A percentile compares a stretch with the other conserved stretches of the same genome.
These are phyloP conservation scores for Wickerhamomyces hampshirensis DNA, from an alignment of 805 yeast species.

Conservation along the genomic window DNA sequence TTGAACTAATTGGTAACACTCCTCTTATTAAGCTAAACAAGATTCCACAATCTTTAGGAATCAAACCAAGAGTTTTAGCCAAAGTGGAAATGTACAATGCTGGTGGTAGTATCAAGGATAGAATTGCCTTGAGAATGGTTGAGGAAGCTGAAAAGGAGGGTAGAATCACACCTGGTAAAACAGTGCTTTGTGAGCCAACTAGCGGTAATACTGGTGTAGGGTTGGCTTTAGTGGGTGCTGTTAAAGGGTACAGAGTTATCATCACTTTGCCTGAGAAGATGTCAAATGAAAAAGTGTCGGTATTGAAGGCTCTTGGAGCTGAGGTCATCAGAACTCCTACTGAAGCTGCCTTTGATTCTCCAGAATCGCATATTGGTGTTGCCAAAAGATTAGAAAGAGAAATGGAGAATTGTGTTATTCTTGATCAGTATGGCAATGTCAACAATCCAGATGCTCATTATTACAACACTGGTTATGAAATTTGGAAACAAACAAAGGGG, in stretches of 20 bases:
- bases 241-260: conserved; percentile 80
- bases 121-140: conserved; percentile 84
- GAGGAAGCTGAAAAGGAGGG: conserved; percentile 80
- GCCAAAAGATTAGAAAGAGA: conserved; percentile 76
- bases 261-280: conserved; percentile 88
- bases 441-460: conserved; percentile 84
- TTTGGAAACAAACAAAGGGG: conserved; percentile 75
- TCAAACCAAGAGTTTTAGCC: conserved; percentile 67
- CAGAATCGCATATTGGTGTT: conserved; percentile 87
- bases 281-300: conserved; percentile 88
- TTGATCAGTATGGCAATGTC: conserved; percentile 76
- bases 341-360: conserved; percentile 90
- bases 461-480: conserved; percentile 79
- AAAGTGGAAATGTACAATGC: conserved; percentile 82
- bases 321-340: conserved; percentile 89
- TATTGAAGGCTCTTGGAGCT: conserved; percentile 84
- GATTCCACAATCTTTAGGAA: conserved; percentile 70
- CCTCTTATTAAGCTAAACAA: conserved; percentile 72
- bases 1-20: conserved; percentile 82
- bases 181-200: conserved; percentile 85
- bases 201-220: conserved; percentile 93
- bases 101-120: conserved; percentile 87
- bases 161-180: conserved; percentile 76
- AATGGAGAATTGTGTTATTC: conserved; percentile 77
- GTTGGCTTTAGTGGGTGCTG: conserved; percentile 81